Percentiles rank a stretch among this genome's conserved stretches.
Evolutionary conservation across 2,329 filamentous ascomycete genomes (phyloP).

Genomic region (Coniochaeta hoffmannii): DNA sequence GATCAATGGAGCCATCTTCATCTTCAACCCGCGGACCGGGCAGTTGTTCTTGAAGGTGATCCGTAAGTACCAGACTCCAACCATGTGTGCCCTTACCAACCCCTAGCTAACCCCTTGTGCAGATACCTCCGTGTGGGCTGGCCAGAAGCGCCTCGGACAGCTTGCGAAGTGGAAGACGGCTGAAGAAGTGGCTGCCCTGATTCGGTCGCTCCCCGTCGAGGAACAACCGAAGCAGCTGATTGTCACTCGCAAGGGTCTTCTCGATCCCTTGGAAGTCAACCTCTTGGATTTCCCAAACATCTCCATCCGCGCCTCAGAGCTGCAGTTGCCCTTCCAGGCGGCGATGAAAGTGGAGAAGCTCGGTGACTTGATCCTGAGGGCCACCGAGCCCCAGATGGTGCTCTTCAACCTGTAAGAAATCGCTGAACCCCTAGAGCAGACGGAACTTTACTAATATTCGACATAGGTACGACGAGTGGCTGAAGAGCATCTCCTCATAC

Average conservation of each 20-base stretch:
- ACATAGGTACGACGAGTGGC: too few species aligned
- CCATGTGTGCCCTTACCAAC: too few species aligned
- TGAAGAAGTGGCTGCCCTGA: constrained; percentile 97
- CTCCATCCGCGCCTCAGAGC: constrained; percentile 91
- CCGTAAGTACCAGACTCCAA: too few species aligned
- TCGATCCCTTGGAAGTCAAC: constrained; percentile 96
- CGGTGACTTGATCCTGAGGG: constrained; percentile 96
- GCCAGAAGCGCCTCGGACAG: constrained; percentile 97
- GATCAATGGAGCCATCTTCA: constrained; percentile 99
- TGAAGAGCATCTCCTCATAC: constrained; percentile 97
- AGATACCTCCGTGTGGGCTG: constrained; percentile 98
- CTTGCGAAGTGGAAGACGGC: constrained; percentile 99
- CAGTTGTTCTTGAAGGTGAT: constrained; percentile 99
- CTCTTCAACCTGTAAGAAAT: constrained; percentile 97
- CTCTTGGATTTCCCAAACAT: constrained; percentile 98
- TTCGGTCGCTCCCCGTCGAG: constrained; percentile 90
- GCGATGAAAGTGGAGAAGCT: constrained; percentile 99
- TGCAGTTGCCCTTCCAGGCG: constrained; percentile 97
- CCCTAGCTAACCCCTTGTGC: too few species aligned
- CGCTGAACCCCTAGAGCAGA: too few species aligned
- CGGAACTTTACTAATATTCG: too few species aligned
- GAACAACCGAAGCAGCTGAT: constrained; percentile 99
- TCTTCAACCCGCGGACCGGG: constrained; percentile 98
- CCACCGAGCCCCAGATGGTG: constrained; percentile 99
- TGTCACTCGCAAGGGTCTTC: constrained; percentile 90